Evolutionary conservation across 352 stramenopile genomes (phyloP), one percentile per base, ranked within the genome.

Genomic region (Phytopythium delawarense): DNA sequence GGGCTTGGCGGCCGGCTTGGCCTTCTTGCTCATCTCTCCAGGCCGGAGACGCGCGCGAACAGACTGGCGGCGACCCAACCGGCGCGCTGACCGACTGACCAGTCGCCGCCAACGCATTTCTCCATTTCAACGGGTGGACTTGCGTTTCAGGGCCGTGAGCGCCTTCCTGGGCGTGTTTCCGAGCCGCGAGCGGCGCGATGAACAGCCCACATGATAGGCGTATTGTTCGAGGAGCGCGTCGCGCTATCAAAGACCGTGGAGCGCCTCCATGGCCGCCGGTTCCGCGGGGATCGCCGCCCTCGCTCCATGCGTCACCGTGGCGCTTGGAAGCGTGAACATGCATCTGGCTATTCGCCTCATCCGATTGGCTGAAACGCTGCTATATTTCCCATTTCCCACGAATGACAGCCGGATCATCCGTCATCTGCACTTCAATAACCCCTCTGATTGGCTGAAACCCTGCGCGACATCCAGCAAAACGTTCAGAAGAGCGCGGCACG

Each of bases 21-120:
- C 62, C 63, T 84, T 88, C 72, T 87, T 89, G 71, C 78, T 87
- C 78, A 87, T 89, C 23, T 12, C 37, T 4, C 12, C 21, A 44
- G 15, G 9, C 0, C 5, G 48, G 4, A 8, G 9, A 7, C 7
- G 35, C 28, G 35, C 12, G 35, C 7, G 35, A 40, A 40, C 35
- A 40, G 6, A 40, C 28, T 32, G 28, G 28, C 28, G 28, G 28
- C 35, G 35, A 7, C 35, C 35, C 35, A 40, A 40, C 35, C 35
- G 12, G 35, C 35, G 42, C 9, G 20, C 4, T 4, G 20, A 49
- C 42, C 42, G 7, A 9, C 12, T 20, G 20, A 49, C 42, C 42
- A 49, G 42, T 49, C 42, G 42, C 42, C 42, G 7, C 40, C 16
- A 44, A 7, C 37, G 12, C 37, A n/a, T 44, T 44, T 44, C 37